These are phyloP conservation scores for Talaromyces marneffei DNA, from an alignment of 2,329 filamentous ascomycete species.

Conservation along the genomic window DNA sequence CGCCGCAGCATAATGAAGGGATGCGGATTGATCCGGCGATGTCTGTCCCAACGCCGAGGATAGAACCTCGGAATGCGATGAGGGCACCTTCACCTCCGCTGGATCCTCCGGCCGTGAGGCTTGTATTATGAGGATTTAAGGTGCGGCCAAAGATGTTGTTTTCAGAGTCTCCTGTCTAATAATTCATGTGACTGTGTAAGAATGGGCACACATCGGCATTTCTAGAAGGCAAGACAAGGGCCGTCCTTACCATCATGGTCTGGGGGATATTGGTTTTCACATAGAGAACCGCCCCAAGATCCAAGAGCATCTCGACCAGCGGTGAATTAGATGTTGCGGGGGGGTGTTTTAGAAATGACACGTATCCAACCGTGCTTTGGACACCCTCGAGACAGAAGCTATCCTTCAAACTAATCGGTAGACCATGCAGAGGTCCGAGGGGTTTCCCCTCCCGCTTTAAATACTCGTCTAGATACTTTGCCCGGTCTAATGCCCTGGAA, in stretches of 20 bases:
- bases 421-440: conserved; percentile 35
- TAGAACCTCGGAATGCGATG: conserved; percentile 28
- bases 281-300: conserved; percentile 48
- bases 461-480: conserved; percentile 33
- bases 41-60: conserved; percentile 30
- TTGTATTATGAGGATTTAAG: conserved; percentile 25
- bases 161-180: conserved; percentile 26
- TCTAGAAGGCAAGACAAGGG: no score
- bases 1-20: conserved; percentile 29
- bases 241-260: conserved; percentile 62
- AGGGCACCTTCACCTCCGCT: conserved; percentile 34
- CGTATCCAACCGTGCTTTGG: conserved; percentile 49
- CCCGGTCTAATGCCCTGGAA: conserved; percentile 28
- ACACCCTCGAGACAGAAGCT: conserved; percentile 36
- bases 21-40: conserved; percentile 30
- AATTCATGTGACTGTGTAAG: no score
- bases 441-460: conserved; percentile 23
- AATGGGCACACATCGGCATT: no score
- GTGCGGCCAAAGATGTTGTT: conserved; percentile 28
- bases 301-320: conserved; percentile 4
- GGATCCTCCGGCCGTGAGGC: conserved; percentile 26
- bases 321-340: background rate
- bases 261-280: conserved; percentile 55
- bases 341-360: conserved; percentile 39
- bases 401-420: conserved; percentile 36